Percentiles rank a stretch among this genome's conserved stretches.
Conservation (phyloP, 2,329 filamentous ascomycete genomes). For the Alternaria sp. region DNA sequence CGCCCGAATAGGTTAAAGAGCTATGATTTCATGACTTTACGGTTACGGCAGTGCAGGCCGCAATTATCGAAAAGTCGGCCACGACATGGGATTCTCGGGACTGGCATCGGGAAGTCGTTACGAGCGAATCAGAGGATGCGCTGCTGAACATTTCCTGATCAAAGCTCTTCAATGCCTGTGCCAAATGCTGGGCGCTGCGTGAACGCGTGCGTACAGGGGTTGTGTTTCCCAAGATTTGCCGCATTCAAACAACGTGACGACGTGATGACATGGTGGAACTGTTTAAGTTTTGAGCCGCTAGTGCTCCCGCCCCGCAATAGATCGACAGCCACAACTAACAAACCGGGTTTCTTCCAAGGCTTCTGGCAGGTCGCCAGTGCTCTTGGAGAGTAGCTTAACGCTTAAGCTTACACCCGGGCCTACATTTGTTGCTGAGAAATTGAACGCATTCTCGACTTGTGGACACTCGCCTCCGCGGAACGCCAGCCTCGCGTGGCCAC, state of each 20-base stretch:
- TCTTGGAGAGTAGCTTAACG: slow-evolving; percentile 7
- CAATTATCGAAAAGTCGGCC: slow-evolving; percentile 27
- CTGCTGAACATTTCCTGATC: slow-evolving; percentile 8
- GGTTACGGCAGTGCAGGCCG: slow-evolving; percentile 33
- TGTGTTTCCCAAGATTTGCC: slow-evolving; percentile 21
- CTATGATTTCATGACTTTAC: slow-evolving; percentile 50
- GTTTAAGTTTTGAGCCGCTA: slow-evolving; percentile 34
- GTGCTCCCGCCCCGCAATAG: slow-evolving; percentile 13
- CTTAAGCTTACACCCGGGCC: slow-evolving; percentile 10
- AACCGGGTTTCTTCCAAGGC: slow-evolving; percentile 13
- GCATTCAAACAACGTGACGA: slow-evolving; percentile 39
- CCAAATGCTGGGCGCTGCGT: slow-evolving; percentile 17
- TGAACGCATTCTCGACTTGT: slow-evolving; percentile 11
- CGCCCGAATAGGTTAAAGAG: slow-evolving; percentile 14
- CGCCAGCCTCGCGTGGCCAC: slow-evolving; percentile 6
- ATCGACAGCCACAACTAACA: slow-evolving; percentile 5
- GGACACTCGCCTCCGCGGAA: slow-evolving; percentile 19
- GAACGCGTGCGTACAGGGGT: slow-evolving; percentile 29
- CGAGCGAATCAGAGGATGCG: slow-evolving; percentile 24
- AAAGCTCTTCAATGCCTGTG: slow-evolving; percentile 10
- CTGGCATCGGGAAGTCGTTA: slow-evolving; percentile 15
- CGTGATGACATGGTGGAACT: slow-evolving; percentile 41
- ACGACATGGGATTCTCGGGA: slow-evolving; percentile 27
- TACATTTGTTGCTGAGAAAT: slow-evolving; percentile 21
- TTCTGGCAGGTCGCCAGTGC: neutral